Evolutionary conservation across 2,329 filamentous ascomycete species (phyloP).

Genomic region (Diatrype stigma): DNA sequence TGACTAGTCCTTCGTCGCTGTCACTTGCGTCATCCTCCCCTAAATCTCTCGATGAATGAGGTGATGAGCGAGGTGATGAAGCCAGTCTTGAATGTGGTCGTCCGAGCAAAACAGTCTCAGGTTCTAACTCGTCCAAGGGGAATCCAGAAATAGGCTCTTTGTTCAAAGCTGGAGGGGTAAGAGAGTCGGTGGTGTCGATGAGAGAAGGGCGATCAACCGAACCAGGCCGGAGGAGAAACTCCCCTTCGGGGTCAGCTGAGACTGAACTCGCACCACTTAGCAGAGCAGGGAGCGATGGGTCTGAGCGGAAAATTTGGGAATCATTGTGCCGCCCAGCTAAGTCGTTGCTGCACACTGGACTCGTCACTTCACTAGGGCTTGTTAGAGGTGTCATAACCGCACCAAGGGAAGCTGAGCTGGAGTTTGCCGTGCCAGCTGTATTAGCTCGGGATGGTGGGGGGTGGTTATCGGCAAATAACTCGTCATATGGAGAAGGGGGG

Average conservation of each 20-base stretch:
- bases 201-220: slow-evolving; percentile 40
- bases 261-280: slow-evolving; percentile 62
- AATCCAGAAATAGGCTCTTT: slow-evolving; percentile 46
- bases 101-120: slow-evolving; percentile 19
- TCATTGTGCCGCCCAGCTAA: slow-evolving; percentile 34
- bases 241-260: slow-evolving; percentile 58
- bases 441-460: slow-evolving; percentile 34
- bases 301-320: slow-evolving; percentile 54
- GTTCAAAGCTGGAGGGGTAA: slow-evolving; percentile 47
- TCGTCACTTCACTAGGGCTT: slow-evolving; percentile 50
- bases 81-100: slow-evolving; percentile 14
- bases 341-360: slow-evolving; percentile 40
- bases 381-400: slow-evolving; percentile 48
- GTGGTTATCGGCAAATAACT: slow-evolving; percentile 28
- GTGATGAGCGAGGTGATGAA: slow-evolving; percentile 13
- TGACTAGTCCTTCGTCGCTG: slow-evolving; percentile 51
- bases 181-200: slow-evolving; percentile 49
- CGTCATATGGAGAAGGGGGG: slow-evolving; percentile 44
- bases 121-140: slow-evolving; percentile 33
- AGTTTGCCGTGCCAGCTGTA: slow-evolving; percentile 44
- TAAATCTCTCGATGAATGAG: slow-evolving; percentile 15
- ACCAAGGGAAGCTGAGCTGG: slow-evolving; percentile 48
- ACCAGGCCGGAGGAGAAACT: slow-evolving; percentile 50
- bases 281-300: slow-evolving; percentile 59
- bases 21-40: slow-evolving; percentile 48